A percentile compares a stretch with the other conserved stretches of the same genome.
Evolutionary conservation across 2,329 filamentous ascomycete genomes (phyloP).

Genomic region (Aspergillus japonicus): DNA sequence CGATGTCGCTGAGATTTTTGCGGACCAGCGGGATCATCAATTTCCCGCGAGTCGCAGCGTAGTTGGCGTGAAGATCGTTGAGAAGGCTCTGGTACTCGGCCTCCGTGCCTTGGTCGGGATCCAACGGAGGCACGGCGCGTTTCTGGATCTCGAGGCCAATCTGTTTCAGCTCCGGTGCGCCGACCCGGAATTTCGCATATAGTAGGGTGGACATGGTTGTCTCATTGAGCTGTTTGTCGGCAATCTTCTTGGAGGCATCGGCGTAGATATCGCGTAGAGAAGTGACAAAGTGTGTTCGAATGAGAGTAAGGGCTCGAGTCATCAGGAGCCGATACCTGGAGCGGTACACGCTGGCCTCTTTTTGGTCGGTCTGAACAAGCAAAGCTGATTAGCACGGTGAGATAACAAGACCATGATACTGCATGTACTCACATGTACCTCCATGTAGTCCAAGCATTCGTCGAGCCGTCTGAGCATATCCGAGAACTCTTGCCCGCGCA

Average conservation of each 20-base stretch:
- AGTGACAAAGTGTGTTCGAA: constrained; percentile 65
- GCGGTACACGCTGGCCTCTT: constrained; percentile 82
- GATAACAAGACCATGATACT: neutral
- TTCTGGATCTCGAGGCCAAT: constrained; percentile 68
- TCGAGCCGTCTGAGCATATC: constrained; percentile 87
- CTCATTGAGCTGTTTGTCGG: constrained; percentile 67
- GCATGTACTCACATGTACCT: constrained; percentile 65
- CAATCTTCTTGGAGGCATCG: constrained; percentile 62
- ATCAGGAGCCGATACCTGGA: constrained; percentile 83
- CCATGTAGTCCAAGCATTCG: constrained; percentile 90
- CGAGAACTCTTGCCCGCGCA: constrained; percentile 79
- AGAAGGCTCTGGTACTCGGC: constrained; percentile 66
- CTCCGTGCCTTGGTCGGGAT: constrained; percentile 57
- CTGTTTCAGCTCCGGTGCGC: constrained; percentile 63
- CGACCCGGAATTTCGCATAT: constrained; percentile 69
- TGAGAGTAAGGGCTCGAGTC: constrained; percentile 64
- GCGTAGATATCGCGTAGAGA: constrained; percentile 62
- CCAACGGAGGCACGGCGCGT: constrained; percentile 59
- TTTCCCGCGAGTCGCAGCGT: constrained; percentile 57
- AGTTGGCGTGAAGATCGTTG: constrained; percentile 64
- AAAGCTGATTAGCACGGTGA: constrained; percentile 1
- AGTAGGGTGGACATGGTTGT: constrained; percentile 69
- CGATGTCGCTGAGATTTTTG: constrained; percentile 58
- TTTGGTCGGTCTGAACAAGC: constrained; percentile 66
- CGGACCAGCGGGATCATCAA: constrained; percentile 62